Percentiles rank a stretch among this genome's conserved stretches.
Conservation (phyloP, 2,329 filamentous ascomycete species). For the Cercospora sp. region DNA sequence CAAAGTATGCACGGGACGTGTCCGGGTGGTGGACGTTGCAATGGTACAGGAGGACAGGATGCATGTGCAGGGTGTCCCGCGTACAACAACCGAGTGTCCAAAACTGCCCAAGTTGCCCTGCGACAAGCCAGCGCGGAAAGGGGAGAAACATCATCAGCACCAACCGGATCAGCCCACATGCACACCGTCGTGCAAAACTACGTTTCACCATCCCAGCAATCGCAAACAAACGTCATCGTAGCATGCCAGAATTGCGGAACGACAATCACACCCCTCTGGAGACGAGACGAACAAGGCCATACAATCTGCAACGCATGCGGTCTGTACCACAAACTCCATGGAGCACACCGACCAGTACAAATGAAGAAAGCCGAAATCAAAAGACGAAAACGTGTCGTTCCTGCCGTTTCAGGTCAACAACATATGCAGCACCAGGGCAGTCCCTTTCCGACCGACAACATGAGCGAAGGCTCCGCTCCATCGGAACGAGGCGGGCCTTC, state of each 20-base stretch:
- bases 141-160: slow-evolving; percentile 6
- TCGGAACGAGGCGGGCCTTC: slow-evolving; percentile 18
- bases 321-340: slow-evolving; percentile 94
- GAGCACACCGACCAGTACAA: slow-evolving; percentile 86
- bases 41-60: slow-evolving; percentile 92
- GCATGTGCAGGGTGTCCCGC: slow-evolving; percentile 95
- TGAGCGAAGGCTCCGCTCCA: slow-evolving; percentile 23
- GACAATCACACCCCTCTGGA: slow-evolving; percentile 94
- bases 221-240: slow-evolving; percentile 64
- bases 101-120: slow-evolving; percentile 71
- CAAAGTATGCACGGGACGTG: slow-evolving; percentile 81
- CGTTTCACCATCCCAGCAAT: slow-evolving; percentile 28
- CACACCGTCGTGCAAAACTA: slow-evolving; percentile 24
- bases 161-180: slow-evolving; percentile 23
- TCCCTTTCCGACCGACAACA: slow-evolving; percentile 30
- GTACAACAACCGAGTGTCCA: slow-evolving; percentile 94
- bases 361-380: slow-evolving; percentile 99
- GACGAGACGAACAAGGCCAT: slow-evolving; percentile 88
- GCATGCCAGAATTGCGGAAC: slow-evolving; percentile 97
- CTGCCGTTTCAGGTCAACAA: slow-evolving; percentile 56
- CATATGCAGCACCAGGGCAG: slow-evolving; percentile 37
- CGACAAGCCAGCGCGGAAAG: slow-evolving; percentile 38
- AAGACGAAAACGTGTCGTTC: slow-evolving; percentile 88
- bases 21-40: slow-evolving; percentile 90
- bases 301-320: slow-evolving; percentile 99